Evolutionary conservation across 1,284 basidiomycete genomes (phyloP), one percentile per base, ranked within the genome.

Genomic region (Serendipita sp.): DNA sequence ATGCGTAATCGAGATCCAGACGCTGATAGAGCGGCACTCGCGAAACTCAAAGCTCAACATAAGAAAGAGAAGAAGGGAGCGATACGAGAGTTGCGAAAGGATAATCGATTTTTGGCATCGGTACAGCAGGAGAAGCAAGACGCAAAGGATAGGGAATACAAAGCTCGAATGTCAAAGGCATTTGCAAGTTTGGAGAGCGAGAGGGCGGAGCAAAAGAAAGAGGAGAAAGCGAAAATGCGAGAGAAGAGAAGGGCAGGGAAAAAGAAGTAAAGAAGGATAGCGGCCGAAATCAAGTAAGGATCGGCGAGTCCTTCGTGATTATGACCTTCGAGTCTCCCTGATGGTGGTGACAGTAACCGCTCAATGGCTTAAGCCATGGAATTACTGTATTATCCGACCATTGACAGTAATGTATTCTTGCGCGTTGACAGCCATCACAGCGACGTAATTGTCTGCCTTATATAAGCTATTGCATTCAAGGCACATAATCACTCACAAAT

Each of bases 21-120:
- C 72, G 84, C 84, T 64, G 93, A 96, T 70, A 85, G 91, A 50
- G 93, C 92, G 68, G 90, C 91, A 67, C 82, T 84, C 0, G 76
- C 85, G 65, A 99, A 99, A 74, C 75, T 99, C 69, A 87, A 88
- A 60, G 82, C 84, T 42, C 83, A 95, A 72, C 87, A 93, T 78
- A 96, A 96, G 76, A 88, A 98, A 76, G 96, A 99, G 77, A 81
- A 83, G 72, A 99, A 98, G 78, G 94, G 96, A 38, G 96, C 96
- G 1, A 93, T 99, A 65, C 81, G 95, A 63, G 96, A 99, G 72
- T 78, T 99, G 64, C 84, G 96, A 66, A 96, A 96, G 77, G 96
- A 99, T 73, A 87, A 91, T 66, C 81, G 83, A 66, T 99, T 98
- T 82, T 78, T 99, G 73, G 93, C 96, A 8, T 80, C 80, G 60